phyloP scores from a whole-genome alignment of 208 protist species.

The Leishmania tropica region DNA sequence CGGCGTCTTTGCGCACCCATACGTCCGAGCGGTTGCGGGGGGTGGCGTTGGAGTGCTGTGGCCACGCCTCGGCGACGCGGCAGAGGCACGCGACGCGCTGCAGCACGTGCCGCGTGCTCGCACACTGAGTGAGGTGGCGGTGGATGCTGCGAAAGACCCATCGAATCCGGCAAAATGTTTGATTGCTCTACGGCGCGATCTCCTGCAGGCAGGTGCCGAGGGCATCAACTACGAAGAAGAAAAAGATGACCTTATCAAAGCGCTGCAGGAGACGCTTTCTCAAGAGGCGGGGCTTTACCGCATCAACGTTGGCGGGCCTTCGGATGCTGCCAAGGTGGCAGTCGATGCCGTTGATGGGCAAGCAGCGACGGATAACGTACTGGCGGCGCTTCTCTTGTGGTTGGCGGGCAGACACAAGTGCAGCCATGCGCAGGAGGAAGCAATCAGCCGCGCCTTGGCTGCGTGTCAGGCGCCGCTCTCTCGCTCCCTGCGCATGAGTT shows the following conservation, averaged over 20 bases:
- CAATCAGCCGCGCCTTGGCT: constrained; percentile 13
- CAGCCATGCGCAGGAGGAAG: constrained; percentile 8
- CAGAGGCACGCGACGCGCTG: background rate
- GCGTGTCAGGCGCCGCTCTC: constrained; percentile 17
- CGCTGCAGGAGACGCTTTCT: background rate
- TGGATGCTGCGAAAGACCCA: background rate
- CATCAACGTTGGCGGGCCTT: background rate
- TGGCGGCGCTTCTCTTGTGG: constrained; percentile 27
- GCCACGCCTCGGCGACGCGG: constrained; percentile 1
- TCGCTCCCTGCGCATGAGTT: constrained; percentile 10
- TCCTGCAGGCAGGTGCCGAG: constrained; percentile 1
- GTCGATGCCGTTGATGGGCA: background rate
- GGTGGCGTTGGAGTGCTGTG: constrained; percentile 22
- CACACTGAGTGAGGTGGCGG: constrained; percentile 14
- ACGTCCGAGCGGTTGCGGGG: constrained; percentile 12
- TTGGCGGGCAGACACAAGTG: background rate
- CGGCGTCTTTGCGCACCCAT: constrained; percentile 29
- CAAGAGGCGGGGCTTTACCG: background rate
- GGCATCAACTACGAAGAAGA: background rate
- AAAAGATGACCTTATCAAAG: background rate
- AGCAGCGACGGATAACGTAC: constrained; percentile 3
- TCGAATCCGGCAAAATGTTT: constrained; percentile 9
- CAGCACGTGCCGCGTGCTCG: background rate
- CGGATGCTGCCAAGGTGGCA: background rate
- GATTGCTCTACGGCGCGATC: constrained; percentile 11